phyloP scores from a whole-genome alignment of 352 stramenopile genomes.

The Pelagophyceae sp. region DNA sequence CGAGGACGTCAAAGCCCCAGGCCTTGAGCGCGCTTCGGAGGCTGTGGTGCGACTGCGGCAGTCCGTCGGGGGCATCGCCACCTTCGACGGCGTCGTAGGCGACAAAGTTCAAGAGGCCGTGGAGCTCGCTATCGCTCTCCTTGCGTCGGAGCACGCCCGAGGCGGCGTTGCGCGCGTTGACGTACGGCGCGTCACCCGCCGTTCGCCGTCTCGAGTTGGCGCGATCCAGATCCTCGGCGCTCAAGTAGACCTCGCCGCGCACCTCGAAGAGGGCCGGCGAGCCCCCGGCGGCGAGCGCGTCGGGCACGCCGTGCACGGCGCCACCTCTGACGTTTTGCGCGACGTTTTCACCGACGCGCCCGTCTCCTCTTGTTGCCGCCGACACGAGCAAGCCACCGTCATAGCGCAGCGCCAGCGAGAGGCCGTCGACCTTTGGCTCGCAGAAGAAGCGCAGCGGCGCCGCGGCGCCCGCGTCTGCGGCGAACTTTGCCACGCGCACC shows the following conservation, averaged over 20 bases:
- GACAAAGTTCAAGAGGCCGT: conserved; percentile 33
- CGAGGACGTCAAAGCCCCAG: conserved; percentile 36
- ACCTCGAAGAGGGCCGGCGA: conserved; percentile 43
- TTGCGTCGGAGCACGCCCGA: conserved; percentile 33
- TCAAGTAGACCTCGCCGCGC: conserved; percentile 58
- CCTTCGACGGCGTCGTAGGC: conserved; percentile 31
- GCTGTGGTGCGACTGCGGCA: conserved; percentile 7
- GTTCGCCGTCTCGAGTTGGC: background rate
- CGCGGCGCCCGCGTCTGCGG: background rate
- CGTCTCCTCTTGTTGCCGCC: conserved; percentile 62
- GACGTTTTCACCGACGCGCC: conserved; percentile 56
- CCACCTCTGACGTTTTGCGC: conserved; percentile 32
- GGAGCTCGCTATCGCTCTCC: conserved; percentile 21
- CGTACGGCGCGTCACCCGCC: background rate
- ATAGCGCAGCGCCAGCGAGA: conserved; percentile 57
- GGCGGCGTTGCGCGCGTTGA: conserved; percentile 36
- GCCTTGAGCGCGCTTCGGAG: conserved; percentile 9
- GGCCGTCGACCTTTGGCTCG: conserved; percentile 66
- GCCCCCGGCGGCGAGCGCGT: background rate
- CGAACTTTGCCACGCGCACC: conserved; percentile 11
- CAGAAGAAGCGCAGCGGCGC: conserved; percentile 42
- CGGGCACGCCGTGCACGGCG: background rate
- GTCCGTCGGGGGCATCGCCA: background rate
- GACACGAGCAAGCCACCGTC: conserved; percentile 41
- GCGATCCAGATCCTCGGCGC: conserved; percentile 38